Percentiles rank a stretch among this genome's conserved stretches.
Evolutionary conservation across 2,329 filamentous ascomycete species (phyloP).

Genomic region (Torrubiella hemipterigena): DNA sequence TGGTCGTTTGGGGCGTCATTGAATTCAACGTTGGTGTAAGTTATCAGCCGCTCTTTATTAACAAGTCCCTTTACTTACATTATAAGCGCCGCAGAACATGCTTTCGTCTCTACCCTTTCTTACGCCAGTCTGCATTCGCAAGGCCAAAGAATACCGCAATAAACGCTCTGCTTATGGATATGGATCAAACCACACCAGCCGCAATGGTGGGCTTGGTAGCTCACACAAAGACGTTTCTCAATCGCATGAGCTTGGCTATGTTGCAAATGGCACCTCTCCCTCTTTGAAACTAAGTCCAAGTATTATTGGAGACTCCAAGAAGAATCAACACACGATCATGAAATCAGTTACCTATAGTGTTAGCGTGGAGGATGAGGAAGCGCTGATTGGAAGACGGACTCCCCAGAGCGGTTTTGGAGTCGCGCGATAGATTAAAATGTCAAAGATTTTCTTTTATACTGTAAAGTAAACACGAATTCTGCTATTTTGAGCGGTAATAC

Average conservation of each 20-base stretch:
- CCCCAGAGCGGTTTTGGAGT: too few relatives aligned
- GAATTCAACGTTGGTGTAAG: slow-evolving; percentile 43
- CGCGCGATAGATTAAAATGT: too few relatives aligned
- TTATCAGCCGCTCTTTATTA: slow-evolving; percentile 16
- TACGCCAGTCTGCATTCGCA: slow-evolving; percentile 28
- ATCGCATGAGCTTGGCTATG: slow-evolving; percentile 24
- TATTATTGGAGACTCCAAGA: slow-evolving; percentile 15
- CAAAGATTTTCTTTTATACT: too few relatives aligned
- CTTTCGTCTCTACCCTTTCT: slow-evolving; percentile 34
- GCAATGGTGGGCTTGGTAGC: slow-evolving; percentile 9
- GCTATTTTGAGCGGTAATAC: too few relatives aligned
- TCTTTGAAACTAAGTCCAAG: too few relatives aligned
- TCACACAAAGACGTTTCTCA: slow-evolving; percentile 16
- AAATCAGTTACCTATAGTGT: slow-evolving; percentile 31
- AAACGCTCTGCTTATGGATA: slow-evolving; percentile 20
- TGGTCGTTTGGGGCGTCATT: slow-evolving; percentile 43
- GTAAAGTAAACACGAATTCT: too few relatives aligned
- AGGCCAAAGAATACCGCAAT: slow-evolving; percentile 27
- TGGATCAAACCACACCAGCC: slow-evolving; percentile 14
- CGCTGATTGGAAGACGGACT: neutral
- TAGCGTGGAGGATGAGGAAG: slow-evolving; percentile 18
- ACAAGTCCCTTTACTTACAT: neutral
- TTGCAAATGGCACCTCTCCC: slow-evolving; percentile 18
- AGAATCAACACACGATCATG: slow-evolving; percentile 19
- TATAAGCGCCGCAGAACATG: slow-evolving; percentile 22